phyloP scores from a whole-genome alignment of 2,329 filamentous ascomycete species.

The Orbilia blumenaviensis region DNA sequence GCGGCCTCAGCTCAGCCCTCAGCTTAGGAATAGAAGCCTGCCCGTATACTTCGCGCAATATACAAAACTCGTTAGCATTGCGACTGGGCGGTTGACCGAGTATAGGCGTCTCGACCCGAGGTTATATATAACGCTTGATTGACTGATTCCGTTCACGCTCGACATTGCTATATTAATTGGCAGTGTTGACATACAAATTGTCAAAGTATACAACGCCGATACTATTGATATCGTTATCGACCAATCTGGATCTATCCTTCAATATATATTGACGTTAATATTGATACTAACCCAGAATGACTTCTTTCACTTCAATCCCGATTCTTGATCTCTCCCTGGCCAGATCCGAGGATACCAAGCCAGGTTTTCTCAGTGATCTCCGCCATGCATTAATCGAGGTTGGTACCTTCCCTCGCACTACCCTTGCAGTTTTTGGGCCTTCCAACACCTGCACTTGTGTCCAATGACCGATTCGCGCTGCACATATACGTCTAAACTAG shows the following conservation, averaged over 20 bases:
- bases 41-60: no score
- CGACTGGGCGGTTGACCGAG: conserved; percentile 7
- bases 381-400: conserved; percentile 77
- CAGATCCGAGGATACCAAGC: conserved; percentile 72
- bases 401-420: conserved; percentile 12
- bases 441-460: no score
- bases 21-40: no score
- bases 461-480: neutral
- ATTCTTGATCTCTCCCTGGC: conserved; percentile 78
- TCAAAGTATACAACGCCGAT: no score
- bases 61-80: neutral
- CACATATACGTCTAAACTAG: neutral
- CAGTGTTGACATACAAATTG: no score
- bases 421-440: neutral
- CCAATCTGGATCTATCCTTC: no score
- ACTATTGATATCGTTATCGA: no score
- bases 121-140: no score
- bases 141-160: no score
- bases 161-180: no score
- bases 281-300: conserved; percentile 7
- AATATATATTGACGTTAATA: no score
- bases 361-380: conserved; percentile 74
- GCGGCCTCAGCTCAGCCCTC: no score
- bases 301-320: conserved; percentile 78
- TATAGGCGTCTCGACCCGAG: conserved; percentile 1